A percentile compares a stretch with the other conserved stretches of the same genome.
These are phyloP conservation scores for Acmispon strigosus DNA, from an alignment of 306 rosid genomes.

Conservation along the genomic window DNA sequence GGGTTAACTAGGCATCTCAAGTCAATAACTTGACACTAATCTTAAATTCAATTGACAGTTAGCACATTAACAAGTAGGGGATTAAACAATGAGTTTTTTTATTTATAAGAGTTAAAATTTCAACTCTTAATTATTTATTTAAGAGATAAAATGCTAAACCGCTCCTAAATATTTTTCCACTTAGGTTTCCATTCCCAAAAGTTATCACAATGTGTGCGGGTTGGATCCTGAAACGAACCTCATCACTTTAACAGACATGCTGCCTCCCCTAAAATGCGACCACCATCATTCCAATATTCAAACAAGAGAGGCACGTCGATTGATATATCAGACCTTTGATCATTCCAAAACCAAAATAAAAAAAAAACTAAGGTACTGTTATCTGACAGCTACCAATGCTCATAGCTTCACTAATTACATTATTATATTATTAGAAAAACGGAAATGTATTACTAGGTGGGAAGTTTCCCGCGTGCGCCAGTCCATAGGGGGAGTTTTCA, in stretches of 20 bases:
- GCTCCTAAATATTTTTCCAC: conserved; percentile 34
- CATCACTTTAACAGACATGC: conserved; percentile 59
- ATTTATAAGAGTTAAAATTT: too few relatives aligned
- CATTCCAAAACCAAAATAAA: neutral
- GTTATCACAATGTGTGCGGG: conserved; percentile 7
- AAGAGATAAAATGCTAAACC: too few relatives aligned
- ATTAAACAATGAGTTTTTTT: too few relatives aligned
- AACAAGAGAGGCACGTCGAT: neutral
- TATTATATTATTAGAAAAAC: too few relatives aligned
- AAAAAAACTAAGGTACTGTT: neutral
- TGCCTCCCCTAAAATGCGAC: conserved; percentile 42
- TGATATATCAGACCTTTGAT: conserved; percentile 1
- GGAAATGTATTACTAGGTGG: neutral
- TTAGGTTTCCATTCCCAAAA: conserved; percentile 35
- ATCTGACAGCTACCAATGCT: neutral
- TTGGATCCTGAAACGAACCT: conserved; percentile 13
- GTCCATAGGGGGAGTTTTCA: too few relatives aligned
- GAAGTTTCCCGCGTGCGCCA: neutral
- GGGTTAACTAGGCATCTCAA: too few relatives aligned
- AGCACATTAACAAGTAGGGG: too few relatives aligned
- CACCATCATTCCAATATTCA: conserved; percentile 55
- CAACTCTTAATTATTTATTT: too few relatives aligned
- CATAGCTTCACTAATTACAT: conserved; percentile 9
- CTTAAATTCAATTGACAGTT: too few relatives aligned
- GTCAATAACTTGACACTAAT: too few relatives aligned